These are phyloP conservation scores for Flagelloscypha sp. DNA, from an alignment of 768 basidiomycete genomes.

Conservation along the genomic window DNA sequence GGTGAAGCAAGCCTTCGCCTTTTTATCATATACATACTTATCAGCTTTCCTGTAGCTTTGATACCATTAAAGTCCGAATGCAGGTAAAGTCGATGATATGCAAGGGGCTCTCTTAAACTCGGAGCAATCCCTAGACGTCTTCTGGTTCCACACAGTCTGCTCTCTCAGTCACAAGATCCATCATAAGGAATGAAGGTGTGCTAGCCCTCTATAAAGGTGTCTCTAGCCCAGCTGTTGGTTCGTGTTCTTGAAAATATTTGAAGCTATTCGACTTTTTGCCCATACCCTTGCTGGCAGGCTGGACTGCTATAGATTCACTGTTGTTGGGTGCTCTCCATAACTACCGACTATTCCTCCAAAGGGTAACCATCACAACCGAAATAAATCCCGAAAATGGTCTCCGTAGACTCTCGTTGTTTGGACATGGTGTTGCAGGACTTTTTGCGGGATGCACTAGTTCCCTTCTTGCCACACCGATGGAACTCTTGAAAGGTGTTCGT, in stretches of 20 bases:
- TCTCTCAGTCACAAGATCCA: constrained; percentile 4
- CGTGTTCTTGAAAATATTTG: too few species aligned
- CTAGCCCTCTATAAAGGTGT: constrained; percentile 69
- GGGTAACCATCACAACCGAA: constrained; percentile 51
- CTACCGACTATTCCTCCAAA: constrained; percentile 55
- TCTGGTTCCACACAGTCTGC: constrained; percentile 4
- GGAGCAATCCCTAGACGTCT: constrained; percentile 28
- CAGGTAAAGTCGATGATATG: constrained; percentile 60
- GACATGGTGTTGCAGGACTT: constrained; percentile 59
- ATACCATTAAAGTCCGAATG: constrained; percentile 66
- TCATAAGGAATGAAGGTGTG: too few species aligned
- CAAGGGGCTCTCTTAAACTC: constrained; percentile 51
- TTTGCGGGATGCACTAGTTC: constrained; percentile 70
- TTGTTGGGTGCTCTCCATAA: constrained; percentile 65
- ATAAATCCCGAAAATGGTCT: constrained; percentile 30
- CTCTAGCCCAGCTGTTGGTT: constrained; percentile 63
- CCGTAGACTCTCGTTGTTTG: constrained; percentile 50
- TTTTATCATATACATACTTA: constrained; percentile 4
- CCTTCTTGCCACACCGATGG: constrained; percentile 66
- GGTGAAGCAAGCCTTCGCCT: constrained; percentile 28
- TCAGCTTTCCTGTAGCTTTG: constrained; percentile 37
- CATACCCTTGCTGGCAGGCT: too few species aligned
- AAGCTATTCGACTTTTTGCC: too few species aligned
- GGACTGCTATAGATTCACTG: constrained; percentile 67
- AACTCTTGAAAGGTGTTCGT: constrained; percentile 58